phyloP scores from a whole-genome alignment of 1,284 basidiomycete species.

The Leccinum pallidistipes region DNA sequence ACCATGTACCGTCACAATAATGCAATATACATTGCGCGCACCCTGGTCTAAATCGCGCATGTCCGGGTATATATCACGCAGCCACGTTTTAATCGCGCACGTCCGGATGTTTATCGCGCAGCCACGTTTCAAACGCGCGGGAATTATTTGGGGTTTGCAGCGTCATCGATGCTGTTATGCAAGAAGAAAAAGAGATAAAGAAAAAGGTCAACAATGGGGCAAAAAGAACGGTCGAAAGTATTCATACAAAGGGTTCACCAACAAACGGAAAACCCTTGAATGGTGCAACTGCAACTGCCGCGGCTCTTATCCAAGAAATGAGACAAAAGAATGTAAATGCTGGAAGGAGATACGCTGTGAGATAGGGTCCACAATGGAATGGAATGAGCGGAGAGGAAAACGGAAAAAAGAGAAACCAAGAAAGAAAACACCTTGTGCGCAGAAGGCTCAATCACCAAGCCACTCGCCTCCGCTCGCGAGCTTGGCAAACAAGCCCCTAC shows the following conservation, averaged over 20 bases:
- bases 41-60: too few relatives aligned
- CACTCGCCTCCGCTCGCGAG: slow-evolving; percentile 53
- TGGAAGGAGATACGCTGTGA: not conserved
- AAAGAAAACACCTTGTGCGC: not conserved
- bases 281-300: not conserved
- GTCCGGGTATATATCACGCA: too few relatives aligned
- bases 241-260: slow-evolving; percentile 3
- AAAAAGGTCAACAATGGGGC: too few relatives aligned
- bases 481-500: slow-evolving; percentile 76
- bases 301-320: not conserved
- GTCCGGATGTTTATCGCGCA: too few relatives aligned
- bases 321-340: not conserved
- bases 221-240: slow-evolving; percentile 11
- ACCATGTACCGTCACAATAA: too few relatives aligned
- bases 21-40: too few relatives aligned
- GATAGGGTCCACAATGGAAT: not conserved
- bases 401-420: not conserved
- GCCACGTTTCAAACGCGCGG: too few relatives aligned
- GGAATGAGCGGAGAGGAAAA: not conserved
- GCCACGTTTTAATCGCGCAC: too few relatives aligned
- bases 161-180: not conserved
- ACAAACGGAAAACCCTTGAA: slow-evolving; percentile 1
- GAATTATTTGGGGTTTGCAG: too few relatives aligned
- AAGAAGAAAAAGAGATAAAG: not conserved
- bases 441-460: slow-evolving; percentile 35